These are phyloP conservation scores for Xylogone sp. DNA, from an alignment of 2,329 filamentous ascomycete genomes.

Conservation along the genomic window DNA sequence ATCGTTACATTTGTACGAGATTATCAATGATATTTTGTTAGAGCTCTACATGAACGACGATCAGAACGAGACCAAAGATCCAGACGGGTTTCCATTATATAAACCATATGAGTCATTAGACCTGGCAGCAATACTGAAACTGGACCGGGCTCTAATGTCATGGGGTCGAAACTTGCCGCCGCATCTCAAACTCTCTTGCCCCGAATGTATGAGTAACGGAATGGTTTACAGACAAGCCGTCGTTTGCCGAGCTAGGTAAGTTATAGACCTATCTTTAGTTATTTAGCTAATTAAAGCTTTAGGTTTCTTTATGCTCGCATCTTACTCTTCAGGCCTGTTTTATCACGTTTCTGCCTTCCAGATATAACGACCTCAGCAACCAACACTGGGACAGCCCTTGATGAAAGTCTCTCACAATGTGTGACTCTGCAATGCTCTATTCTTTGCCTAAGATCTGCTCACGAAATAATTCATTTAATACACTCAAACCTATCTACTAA, in stretches of 20 bases:
- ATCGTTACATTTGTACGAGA: conserved; percentile 34
- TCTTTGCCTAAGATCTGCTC: conserved; percentile 31
- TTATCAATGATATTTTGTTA: conserved; percentile 29
- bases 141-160: conserved; percentile 29
- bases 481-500: background rate
- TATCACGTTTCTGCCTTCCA: conserved; percentile 29
- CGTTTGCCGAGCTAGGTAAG: conserved; percentile 31
- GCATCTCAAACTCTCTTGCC: conserved; percentile 19
- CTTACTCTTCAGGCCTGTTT: conserved; percentile 29
- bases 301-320: conserved; percentile 33
- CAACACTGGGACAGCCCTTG: conserved; percentile 8
- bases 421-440: conserved; percentile 24
- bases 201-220: conserved; percentile 16
- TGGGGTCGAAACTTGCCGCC: conserved; percentile 27
- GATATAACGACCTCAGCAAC: conserved; percentile 16
- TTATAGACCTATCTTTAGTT: background rate
- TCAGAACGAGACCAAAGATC: background rate
- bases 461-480: conserved; percentile 25
- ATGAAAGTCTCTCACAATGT: conserved; percentile 23
- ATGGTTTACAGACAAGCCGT: conserved; percentile 29
- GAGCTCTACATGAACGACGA: conserved; percentile 4
- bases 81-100: background rate
- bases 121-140: conserved; percentile 27
- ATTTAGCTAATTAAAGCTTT: background rate
- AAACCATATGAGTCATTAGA: conserved; percentile 7